These are phyloP conservation scores for Xylaria curta DNA, from an alignment of 495 filamentous ascomycete species.

Conservation along the genomic window DNA sequence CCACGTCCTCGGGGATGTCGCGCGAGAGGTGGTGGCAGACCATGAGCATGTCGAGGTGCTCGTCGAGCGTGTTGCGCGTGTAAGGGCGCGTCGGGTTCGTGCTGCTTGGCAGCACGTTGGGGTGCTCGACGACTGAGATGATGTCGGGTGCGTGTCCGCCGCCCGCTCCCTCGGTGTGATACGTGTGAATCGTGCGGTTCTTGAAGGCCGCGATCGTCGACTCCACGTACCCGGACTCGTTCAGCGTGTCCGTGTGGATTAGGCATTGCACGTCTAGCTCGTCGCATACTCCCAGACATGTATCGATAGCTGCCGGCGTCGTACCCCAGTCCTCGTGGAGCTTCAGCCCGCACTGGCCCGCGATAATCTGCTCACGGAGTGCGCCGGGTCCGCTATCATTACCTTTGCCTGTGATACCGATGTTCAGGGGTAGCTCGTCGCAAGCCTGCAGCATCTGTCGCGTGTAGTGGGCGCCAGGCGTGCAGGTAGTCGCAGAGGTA, in stretches of 20 bases:
- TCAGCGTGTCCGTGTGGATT: constrained; percentile 97
- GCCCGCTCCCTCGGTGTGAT: constrained; percentile 97
- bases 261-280: constrained; percentile 91
- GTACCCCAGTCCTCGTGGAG: constrained; percentile 98
- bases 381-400: constrained; percentile 80
- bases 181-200: constrained; percentile 92
- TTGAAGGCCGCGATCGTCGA: constrained; percentile 88
- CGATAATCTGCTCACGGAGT: constrained; percentile 79
- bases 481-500: constrained; percentile 94
- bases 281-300: constrained; percentile 87
- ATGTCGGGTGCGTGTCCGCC: constrained; percentile 98
- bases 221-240: constrained; percentile 97
- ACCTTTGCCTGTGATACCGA: constrained; percentile 95
- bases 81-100: constrained; percentile 96
- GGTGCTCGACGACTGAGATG: constrained; percentile 88
- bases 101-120: constrained; percentile 89
- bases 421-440: constrained; percentile 86
- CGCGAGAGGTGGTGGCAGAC: constrained; percentile 94
- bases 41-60: constrained; percentile 99
- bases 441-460: constrained; percentile 92
- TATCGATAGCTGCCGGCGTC: constrained; percentile 91
- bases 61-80: constrained; percentile 91
- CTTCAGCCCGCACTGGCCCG: constrained; percentile 90
- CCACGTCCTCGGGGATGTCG: constrained; percentile 94
- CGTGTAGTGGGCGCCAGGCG: constrained; percentile 82